A percentile compares a stretch with the other conserved stretches of the same genome.
phyloP scores from a whole-genome alignment of 192 early-diverging fungal species.

The Podila epigama region DNA sequence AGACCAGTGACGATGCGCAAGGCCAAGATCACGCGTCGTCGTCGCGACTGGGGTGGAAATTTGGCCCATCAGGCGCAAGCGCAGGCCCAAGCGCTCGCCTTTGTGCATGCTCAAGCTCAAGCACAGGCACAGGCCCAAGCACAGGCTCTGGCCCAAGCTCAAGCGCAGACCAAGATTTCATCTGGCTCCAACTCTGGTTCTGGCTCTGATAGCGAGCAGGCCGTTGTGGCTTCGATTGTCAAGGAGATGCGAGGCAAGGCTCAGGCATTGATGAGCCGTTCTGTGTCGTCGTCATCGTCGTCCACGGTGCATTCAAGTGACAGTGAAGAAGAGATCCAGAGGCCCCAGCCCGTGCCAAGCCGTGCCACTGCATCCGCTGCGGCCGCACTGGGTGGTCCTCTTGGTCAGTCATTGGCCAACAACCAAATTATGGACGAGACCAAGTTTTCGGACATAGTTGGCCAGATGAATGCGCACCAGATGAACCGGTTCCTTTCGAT shows the following conservation, averaged over 20 bases:
- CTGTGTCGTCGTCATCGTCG: neutral
- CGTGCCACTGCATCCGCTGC: neutral
- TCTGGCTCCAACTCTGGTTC: too few species aligned
- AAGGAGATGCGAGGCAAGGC: slow-evolving; percentile 27
- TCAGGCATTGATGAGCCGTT: slow-evolving; percentile 1
- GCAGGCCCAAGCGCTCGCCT: slow-evolving; percentile 31
- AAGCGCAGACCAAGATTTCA: neutral
- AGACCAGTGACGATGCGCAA: slow-evolving; percentile 86
- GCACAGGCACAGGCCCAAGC: slow-evolving; percentile 30
- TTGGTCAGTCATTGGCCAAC: slow-evolving; percentile 14
- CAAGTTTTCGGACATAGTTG: slow-evolving; percentile 49
- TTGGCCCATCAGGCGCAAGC: slow-evolving; percentile 35
- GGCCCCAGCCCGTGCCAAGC: neutral
- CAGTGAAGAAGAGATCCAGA: slow-evolving; percentile 25
- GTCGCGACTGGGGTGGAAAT: slow-evolving; percentile 59
- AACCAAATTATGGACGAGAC: slow-evolving; percentile 47
- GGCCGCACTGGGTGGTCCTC: neutral
- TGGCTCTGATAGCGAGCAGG: neutral
- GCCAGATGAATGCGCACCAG: slow-evolving; percentile 60
- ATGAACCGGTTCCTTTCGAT: slow-evolving; percentile 61
- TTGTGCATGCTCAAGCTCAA: slow-evolving; percentile 32
- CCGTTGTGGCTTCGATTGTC: slow-evolving; percentile 9
- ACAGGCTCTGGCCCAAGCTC: neutral
- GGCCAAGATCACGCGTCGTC: slow-evolving; percentile 64
- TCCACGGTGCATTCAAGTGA: slow-evolving; percentile 4